Evolutionary conservation across 2,329 filamentous ascomycete genomes (phyloP).

Genomic region (Fusarium penzigii): DNA sequence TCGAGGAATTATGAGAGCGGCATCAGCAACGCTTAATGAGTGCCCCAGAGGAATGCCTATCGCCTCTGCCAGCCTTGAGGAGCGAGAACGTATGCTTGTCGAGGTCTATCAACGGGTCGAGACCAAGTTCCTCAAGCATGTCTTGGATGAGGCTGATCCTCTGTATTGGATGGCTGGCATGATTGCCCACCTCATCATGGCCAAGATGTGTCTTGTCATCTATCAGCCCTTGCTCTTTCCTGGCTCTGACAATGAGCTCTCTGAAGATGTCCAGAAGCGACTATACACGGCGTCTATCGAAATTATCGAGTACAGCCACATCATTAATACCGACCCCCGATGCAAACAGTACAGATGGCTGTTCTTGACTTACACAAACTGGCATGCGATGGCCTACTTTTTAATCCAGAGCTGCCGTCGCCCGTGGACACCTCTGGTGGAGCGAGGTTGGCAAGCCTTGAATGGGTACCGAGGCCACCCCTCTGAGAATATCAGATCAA

Average conservation of each 20-base stretch:
- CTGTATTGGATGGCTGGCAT: constrained; percentile 71
- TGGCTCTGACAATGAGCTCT: constrained; percentile 55
- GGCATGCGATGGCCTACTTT: constrained; percentile 52
- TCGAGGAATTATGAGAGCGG: constrained; percentile 36
- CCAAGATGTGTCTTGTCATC: constrained; percentile 76
- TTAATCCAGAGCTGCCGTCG: constrained; percentile 48
- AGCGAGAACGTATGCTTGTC: constrained; percentile 49
- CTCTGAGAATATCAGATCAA: constrained; percentile 45
- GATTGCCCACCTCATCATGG: constrained; percentile 69
- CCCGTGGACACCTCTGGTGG: constrained; percentile 50
- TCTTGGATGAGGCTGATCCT: constrained; percentile 48
- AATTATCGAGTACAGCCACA: constrained; percentile 68
- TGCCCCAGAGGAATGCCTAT: constrained; percentile 30
- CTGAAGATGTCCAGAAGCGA: constrained; percentile 64
- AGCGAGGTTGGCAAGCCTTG: constrained; percentile 52
- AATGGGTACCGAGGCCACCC: constrained; percentile 40
- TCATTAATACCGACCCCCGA: constrained; percentile 61
- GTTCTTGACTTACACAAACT: constrained; percentile 52
- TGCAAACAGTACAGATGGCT: constrained; percentile 51
- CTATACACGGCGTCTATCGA: constrained; percentile 73
- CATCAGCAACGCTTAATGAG: constrained; percentile 35
- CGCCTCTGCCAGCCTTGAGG: constrained; percentile 30
- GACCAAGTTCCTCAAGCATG: constrained; percentile 54
- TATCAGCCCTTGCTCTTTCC: constrained; percentile 72
- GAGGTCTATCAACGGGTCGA: constrained; percentile 56